Evolutionary conservation across 1,284 basidiomycete genomes (phyloP).

Genomic region (Cystobasidiaceae sp.): DNA sequence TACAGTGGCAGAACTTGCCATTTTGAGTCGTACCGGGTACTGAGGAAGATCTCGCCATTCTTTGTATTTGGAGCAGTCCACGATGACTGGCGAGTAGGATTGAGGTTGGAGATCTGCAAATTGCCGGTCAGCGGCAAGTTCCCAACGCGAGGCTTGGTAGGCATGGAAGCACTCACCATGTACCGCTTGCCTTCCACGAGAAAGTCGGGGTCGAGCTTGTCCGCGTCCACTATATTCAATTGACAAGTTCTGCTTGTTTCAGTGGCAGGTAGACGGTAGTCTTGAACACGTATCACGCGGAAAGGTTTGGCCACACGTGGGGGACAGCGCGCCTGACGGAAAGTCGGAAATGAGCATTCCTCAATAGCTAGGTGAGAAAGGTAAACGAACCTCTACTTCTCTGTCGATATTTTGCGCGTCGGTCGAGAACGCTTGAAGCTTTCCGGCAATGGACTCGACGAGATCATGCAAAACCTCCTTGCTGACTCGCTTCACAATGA

Average conservation of each 20-base stretch:
- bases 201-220: conserved; percentile 54
- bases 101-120: background rate
- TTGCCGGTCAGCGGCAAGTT: background rate
- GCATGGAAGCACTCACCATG: conserved; percentile 61
- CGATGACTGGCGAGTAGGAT: background rate
- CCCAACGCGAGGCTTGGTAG: background rate
- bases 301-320: conserved; percentile 73
- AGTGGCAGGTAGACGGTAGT: conserved; percentile 50
- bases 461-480: conserved; percentile 36
- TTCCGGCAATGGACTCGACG: conserved; percentile 52
- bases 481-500: conserved; percentile 29
- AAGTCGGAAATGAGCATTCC: background rate
- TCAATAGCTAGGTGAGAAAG: background rate
- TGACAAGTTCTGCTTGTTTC: conserved; percentile 51
- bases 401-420: conserved; percentile 59
- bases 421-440: conserved; percentile 55
- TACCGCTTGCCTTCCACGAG: conserved; percentile 66
- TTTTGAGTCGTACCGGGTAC: conserved; percentile 35
- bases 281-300: conserved; percentile 67
- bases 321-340: conserved; percentile 61
- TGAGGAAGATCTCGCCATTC: conserved; percentile 35
- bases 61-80: conserved; percentile 32
- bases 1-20: conserved; percentile 29
- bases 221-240: conserved; percentile 77
- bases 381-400: conserved; percentile 58